A percentile compares a stretch with the other conserved stretches of the same genome.
Conservation (phyloP, 2,329 filamentous ascomycete species). For the Westerdykella aurantiaca region DNA sequence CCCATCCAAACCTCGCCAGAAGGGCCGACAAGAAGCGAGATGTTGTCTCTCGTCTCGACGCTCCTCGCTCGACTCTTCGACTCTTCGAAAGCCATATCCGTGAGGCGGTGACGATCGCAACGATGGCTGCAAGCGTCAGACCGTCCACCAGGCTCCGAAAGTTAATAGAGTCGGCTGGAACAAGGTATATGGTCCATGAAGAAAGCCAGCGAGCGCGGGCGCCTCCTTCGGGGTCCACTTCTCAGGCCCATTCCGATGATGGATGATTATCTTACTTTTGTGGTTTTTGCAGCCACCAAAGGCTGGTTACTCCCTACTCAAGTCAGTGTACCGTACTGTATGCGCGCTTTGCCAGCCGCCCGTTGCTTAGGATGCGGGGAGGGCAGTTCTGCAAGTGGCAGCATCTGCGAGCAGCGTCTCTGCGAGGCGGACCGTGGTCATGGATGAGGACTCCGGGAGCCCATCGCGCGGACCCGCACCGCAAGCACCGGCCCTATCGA, state of each 20-base stretch:
- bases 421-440: neutral
- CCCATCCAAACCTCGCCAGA: too few species aligned
- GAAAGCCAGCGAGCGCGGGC: too few species aligned
- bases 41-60: slow-evolving; percentile 3
- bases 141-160: neutral
- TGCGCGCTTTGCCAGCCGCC: neutral
- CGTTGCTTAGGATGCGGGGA: neutral
- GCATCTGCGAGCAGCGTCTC: slow-evolving; percentile 2
- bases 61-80: too few species aligned
- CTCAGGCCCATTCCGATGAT: too few species aligned
- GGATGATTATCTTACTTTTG: too few species aligned
- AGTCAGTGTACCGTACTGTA: too few species aligned
- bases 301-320: too few species aligned
- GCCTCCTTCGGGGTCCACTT: too few species aligned
- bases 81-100: slow-evolving; percentile 27
- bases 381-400: neutral
- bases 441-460: neutral
- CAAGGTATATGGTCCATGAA: too few species aligned
- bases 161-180: neutral
- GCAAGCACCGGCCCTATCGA: neutral
- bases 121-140: slow-evolving; percentile 11
- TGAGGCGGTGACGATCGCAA: slow-evolving; percentile 27
- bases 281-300: too few species aligned
- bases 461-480: too few species aligned
- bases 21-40: neutral